These are phyloP conservation scores for Ilyonectria robusta DNA, from an alignment of 2,329 filamentous ascomycete species.

Conservation along the genomic window DNA sequence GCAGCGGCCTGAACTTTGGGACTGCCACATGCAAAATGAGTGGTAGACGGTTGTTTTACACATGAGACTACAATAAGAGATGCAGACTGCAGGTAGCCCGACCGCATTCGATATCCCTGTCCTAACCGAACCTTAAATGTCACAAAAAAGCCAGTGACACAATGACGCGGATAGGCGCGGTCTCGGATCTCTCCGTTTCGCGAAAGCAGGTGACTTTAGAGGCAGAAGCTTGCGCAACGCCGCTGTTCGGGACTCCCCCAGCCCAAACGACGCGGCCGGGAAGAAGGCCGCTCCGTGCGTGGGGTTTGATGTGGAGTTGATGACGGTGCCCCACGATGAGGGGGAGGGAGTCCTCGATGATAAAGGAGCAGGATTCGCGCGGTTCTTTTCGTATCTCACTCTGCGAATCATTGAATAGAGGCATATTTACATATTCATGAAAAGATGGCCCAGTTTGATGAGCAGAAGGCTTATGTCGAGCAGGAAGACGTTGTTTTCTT, in stretches of 20 bases:
- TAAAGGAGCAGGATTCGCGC: background rate
- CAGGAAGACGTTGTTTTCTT: constrained; percentile 62
- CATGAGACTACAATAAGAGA: background rate
- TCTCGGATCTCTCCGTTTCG: background rate
- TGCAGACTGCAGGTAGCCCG: background rate
- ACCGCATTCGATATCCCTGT: background rate
- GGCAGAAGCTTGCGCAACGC: background rate
- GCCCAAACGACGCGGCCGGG: constrained; percentile 26
- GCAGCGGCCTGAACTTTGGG: too few species aligned
- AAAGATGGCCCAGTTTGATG: constrained; percentile 52
- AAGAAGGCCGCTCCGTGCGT: constrained; percentile 35
- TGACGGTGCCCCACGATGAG: constrained; percentile 15
- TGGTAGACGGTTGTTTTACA: background rate
- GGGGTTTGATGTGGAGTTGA: constrained; percentile 25
- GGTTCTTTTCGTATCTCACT: background rate
- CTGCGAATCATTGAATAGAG: background rate
- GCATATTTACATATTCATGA: background rate
- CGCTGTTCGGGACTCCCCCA: constrained; percentile 11
- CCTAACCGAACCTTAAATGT: background rate
- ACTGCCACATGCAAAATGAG: background rate
- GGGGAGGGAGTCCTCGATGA: background rate
- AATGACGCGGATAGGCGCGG: background rate
- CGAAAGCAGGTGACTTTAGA: background rate
- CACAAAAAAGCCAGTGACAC: background rate
- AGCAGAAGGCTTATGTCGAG: constrained; percentile 57